Percentiles rank a stretch among this genome's conserved stretches.
phyloP scores from a whole-genome alignment of 2,329 filamentous ascomycete species.

The Fusarium humuli region DNA sequence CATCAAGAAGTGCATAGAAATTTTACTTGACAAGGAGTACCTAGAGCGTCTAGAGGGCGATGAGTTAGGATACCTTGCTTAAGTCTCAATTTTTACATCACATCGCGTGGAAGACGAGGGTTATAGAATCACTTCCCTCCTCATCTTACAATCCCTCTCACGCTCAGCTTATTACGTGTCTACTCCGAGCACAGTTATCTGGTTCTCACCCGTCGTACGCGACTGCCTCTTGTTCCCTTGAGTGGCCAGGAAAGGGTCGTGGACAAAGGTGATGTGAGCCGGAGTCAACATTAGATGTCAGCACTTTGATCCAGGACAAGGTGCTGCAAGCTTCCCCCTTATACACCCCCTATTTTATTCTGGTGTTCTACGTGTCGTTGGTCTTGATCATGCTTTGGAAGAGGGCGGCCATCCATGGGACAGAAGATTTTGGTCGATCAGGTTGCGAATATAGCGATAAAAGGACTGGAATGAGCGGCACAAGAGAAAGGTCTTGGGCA shows the following conservation, averaged over 20 bases:
- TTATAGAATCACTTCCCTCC: background rate
- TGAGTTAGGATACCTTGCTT: slow-evolving; percentile 94
- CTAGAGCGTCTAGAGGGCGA: slow-evolving; percentile 95
- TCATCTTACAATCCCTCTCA: background rate
- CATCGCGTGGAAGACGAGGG: background rate
- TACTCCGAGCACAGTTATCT: background rate
- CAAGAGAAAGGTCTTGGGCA: background rate
- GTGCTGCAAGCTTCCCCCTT: slow-evolving; percentile 1
- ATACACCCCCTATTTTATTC: background rate
- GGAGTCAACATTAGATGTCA: slow-evolving; percentile 35
- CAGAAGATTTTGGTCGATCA: slow-evolving; percentile 6
- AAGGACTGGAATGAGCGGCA: slow-evolving; percentile 26
- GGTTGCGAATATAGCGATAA: slow-evolving; percentile 10
- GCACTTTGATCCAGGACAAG: slow-evolving; percentile 12
- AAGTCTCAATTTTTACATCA: slow-evolving; percentile 48
- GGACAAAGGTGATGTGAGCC: slow-evolving; percentile 21
- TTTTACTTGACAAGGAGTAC: slow-evolving; percentile 98
- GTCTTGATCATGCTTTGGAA: slow-evolving; percentile 9
- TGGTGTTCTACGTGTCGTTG: slow-evolving; percentile 16
- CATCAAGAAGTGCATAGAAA: slow-evolving; percentile 99
- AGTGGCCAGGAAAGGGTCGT: slow-evolving; percentile 15
- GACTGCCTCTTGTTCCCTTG: slow-evolving; percentile 30
- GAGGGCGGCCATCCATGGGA: background rate
- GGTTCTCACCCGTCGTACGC: slow-evolving; percentile 11
- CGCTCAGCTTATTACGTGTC: slow-evolving; percentile 18